These are phyloP conservation scores for Extremus antarcticus DNA, from an alignment of 495 filamentous ascomycete genomes.

Conservation along the genomic window DNA sequence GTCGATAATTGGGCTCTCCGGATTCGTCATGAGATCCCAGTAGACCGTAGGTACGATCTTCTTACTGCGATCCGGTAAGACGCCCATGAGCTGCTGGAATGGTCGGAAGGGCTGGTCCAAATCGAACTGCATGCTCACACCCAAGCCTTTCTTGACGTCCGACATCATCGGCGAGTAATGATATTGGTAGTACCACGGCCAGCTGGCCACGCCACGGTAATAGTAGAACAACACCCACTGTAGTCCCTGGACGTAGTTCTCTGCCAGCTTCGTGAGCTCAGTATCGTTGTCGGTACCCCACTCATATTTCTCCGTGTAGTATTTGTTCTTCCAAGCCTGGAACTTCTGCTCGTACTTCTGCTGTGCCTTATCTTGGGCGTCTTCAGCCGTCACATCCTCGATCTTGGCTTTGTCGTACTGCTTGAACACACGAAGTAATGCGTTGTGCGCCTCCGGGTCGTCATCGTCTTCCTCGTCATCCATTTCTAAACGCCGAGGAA, in stretches of 20 bases:
- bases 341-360: conserved; percentile 80
- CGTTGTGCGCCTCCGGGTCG: conserved; percentile 77
- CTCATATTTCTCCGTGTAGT: conserved; percentile 81
- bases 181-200: conserved; percentile 96
- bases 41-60: conserved; percentile 84
- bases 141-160: conserved; percentile 82
- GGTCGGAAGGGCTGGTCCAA: conserved; percentile 90
- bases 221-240: conserved; percentile 99
- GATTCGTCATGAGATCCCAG: conserved; percentile 81
- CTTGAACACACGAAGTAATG: conserved; percentile 70
- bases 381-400: conserved; percentile 65
- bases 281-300: conserved; percentile 78
- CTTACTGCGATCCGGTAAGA: conserved; percentile 93
- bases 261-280: conserved; percentile 70
- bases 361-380: conserved; percentile 65
- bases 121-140: conserved; percentile 80
- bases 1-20: conserved; percentile 89
- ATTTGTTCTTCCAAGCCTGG: conserved; percentile 80
- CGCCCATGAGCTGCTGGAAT: conserved; percentile 96
- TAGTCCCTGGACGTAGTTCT: conserved; percentile 95
- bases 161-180: conserved; percentile 98
- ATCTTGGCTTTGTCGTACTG: conserved; percentile 83
- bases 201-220: conserved; percentile 90
- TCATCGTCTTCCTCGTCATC: conserved; percentile 51
- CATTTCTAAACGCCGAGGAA: conserved; percentile 46